Conservation (phyloP, 768 basidiomycete species). For the Phanerochaete carnosa region DNA sequence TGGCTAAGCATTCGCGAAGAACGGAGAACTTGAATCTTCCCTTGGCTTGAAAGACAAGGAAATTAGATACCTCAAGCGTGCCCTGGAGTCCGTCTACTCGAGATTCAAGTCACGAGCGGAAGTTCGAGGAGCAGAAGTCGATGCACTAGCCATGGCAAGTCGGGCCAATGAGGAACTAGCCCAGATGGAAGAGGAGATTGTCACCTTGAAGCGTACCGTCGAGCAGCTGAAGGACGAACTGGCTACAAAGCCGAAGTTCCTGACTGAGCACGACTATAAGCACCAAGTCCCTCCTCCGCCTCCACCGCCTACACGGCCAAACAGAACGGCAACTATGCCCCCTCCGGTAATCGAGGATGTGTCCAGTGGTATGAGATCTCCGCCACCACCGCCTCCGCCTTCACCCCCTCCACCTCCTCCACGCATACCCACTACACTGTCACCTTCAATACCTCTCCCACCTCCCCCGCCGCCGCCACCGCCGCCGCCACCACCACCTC, state of each 20-base stretch:
- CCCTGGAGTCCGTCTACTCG: constrained; percentile 84
- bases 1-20: constrained; percentile 34
- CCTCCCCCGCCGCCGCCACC: constrained; percentile 29
- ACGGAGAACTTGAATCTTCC: constrained; percentile 45
- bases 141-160: constrained; percentile 67
- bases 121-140: constrained; percentile 46
- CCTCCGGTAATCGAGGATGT: background rate
- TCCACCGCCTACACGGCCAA: constrained; percentile 41
- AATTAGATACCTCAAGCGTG: constrained; percentile 71
- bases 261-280: constrained; percentile 73
- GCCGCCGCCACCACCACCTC: constrained; percentile 25
- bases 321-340: constrained; percentile 3
- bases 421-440: constrained; percentile 15
- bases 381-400: constrained; percentile 62
- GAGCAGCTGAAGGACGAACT: constrained; percentile 48
- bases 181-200: constrained; percentile 66
- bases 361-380: constrained; percentile 4
- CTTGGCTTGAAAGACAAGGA: constrained; percentile 66
- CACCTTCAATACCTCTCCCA: constrained; percentile 19
- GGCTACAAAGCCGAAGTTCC: constrained; percentile 43
- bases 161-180: constrained; percentile 66
- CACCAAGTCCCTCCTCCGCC: constrained; percentile 62
- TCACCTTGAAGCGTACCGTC: constrained; percentile 46
- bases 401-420: constrained; percentile 32
- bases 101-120: constrained; percentile 66